Evolutionary conservation across 805 yeast species (phyloP), one percentile per base, ranked within the genome.

Genomic region (Debaryomyces tyrocola): DNA sequence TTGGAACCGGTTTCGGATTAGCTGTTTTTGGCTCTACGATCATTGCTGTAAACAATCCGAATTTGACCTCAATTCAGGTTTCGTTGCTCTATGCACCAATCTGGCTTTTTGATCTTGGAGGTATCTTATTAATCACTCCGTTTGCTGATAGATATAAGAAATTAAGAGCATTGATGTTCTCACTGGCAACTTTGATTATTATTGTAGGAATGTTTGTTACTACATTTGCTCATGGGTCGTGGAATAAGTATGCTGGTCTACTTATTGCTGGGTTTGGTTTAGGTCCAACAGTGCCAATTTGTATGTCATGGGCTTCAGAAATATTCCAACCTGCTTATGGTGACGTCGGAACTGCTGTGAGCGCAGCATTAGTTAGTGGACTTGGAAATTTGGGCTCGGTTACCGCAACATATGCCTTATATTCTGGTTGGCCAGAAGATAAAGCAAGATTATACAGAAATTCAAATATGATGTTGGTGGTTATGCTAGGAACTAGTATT

Each of bases 201-300:
- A 87, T 89, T 27, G 69, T 75, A 33, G 96, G 96, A 2, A 67
- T 89, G 66, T 64, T 86, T 40, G 89, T 88, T 27, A 82, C 87
- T 14, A 88, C 96, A 0, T 89, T 73, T 60, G 94, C 95, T 0
- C 70, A 72, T 9, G 84, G 82, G 3, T 67, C 82, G 21, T 89
- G 96, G 96, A 75, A 79, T 47, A 78, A 80, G 55, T 89, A 87
- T 62, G 95, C 82, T 6, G 96, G 96, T 0, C 72, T 89, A 44
- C 73, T 89, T 50, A 82, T 89, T 59, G 83, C 88, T 6, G 96
- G 96, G 0, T 86, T 84, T 54, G 96, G 96, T 0, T 74, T 89
- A 41, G 96, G 96, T 9, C 94, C 96, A 17, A 89, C 96, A 0
- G 95, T 88, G 11, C 96, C 96, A 21, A 88, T 86, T 33, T 77